Evolutionary conservation across 2,329 filamentous ascomycete species (phyloP), one percentile per base, ranked within the genome.

Genomic region (Neofusicoccum umdonicola): DNA sequence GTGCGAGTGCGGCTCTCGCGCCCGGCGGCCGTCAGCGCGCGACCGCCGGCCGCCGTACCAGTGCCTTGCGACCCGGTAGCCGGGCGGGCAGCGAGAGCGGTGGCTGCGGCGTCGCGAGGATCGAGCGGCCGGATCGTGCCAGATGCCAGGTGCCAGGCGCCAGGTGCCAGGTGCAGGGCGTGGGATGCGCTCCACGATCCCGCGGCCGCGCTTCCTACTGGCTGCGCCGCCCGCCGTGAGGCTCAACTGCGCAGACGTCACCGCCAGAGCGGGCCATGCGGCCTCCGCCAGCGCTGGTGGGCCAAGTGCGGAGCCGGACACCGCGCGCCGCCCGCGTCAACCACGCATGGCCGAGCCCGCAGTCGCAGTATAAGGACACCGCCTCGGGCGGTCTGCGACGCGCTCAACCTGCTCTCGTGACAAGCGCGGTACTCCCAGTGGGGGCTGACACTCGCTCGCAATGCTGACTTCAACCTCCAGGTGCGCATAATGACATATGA

Each of bases 191-290:
- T 52, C 22, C 56, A 35, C 27, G 56, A 47, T 47, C n/a, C n/a
- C 56, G 56, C 56, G 56, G 56, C 56, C 56, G 37, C 41, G n/a
- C 56, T 60, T 60, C 56, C 56, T 60, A 60, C 56, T 60, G 56
- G 56, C 54, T 58, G 37, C 22, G 54, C 41, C 22, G 51, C 37
- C 37, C 22, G 39, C 39, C 19, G 37, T 60, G 56, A 47, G 56
- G 56, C 56, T 60, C 54, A 44, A 45, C 31, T 27, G 12, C 42
- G 41, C 56, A 47, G 35, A 45, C 41, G 27, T 47, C 56, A 47
- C 56, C 41, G 31, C 27, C 39, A 13, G 41, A 44, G 19, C 42
- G 15, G 19, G 27, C 12, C 11, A 22, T 22, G 22, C 22, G 22
- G 22, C 22, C 22, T 22, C 22, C 22, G 22, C 22, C 22, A 22